Evolutionary conservation across 1,139 yeast species (phyloP), one percentile per base, ranked within the genome.

Genomic region (Taiozyma sp.): DNA sequence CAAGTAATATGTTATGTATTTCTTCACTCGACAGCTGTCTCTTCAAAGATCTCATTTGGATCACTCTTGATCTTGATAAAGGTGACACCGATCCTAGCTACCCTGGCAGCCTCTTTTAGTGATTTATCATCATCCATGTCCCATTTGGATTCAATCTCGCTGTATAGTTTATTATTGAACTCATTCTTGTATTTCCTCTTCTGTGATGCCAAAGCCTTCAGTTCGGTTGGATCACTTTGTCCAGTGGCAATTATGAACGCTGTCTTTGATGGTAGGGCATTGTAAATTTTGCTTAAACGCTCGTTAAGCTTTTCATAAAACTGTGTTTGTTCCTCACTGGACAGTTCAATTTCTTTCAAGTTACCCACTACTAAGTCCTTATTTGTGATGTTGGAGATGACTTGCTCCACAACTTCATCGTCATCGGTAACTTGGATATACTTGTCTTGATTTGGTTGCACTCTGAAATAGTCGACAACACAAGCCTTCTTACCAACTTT

Each of bases 161-260:
- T 72, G 68, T 67, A 75, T 50, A 62, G 74, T 53, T 69, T 75
- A 54, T 62, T 56, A 73, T 76, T 65, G 68, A 79, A 55, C 61
- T 66, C 56, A 59, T 64, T 52, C 70, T 78, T 65, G 56, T 67
- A 59, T 54, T 64, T 55, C 47, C 64, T 65, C 48, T 65, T 65
- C 10, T 73, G 57, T 13, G 62, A 62, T 54, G 78, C 81, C 46
- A 89, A 69, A 46, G 71, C 66, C 16, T 68, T 64, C 80, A 84
- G 75, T 45, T 73, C 78, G 22, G 74, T 64, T 4, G 85, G 81
- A 58, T 82, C 79, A 2, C 92, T 91, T 51, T 79, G 73, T 2
- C 87, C 88, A 0, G 90, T 76, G 60, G 81, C 72, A 1, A 91
- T 65, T 1, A 90, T 69, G 36, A 92, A 61, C 28, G 84, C 69